Evolutionary conservation across 805 yeast species (phyloP).

Genomic region (Grigorovia yakushimaensis): DNA sequence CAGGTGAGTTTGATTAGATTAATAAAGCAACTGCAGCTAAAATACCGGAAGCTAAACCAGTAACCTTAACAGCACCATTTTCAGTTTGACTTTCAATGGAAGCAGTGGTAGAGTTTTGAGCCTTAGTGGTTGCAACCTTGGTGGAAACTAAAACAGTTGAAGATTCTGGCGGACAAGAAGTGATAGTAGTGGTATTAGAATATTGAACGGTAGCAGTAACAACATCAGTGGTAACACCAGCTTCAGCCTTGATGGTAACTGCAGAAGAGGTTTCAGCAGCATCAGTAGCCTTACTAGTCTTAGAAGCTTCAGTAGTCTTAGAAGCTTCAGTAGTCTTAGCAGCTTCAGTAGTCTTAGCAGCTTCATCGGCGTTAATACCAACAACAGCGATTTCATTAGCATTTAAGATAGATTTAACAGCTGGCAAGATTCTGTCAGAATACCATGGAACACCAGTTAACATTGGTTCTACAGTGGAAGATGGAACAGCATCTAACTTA

Average conservation of each 20-base stretch:
- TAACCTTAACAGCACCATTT: slow-evolving; percentile 12
- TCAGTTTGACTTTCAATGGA: slow-evolving; percentile 9
- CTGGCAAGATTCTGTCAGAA: slow-evolving; percentile 18
- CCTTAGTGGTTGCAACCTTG: slow-evolving; percentile 4
- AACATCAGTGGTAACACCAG: slow-evolving; percentile 2
- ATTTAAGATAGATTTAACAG: slow-evolving; percentile 5
- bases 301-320: slow-evolving; percentile 4
- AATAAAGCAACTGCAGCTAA: slow-evolving; percentile 1
- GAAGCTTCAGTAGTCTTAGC: slow-evolving; percentile 1
- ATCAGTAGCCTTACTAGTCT: slow-evolving; percentile 3
- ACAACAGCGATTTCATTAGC: not conserved
- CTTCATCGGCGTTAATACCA: slow-evolving; percentile 1
- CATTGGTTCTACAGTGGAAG: slow-evolving; percentile 19
- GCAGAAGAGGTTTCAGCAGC: slow-evolving; percentile 6
- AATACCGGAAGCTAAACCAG: not conserved
- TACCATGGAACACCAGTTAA: slow-evolving; percentile 31
- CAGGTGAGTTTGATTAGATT: not conserved
- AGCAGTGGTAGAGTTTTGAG: slow-evolving; percentile 6
- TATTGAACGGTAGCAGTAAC: not conserved
- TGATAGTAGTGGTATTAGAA: not conserved
- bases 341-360: slow-evolving; percentile 2
- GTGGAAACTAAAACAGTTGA: not conserved
- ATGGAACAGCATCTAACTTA: slow-evolving; percentile 17
- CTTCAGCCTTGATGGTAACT: slow-evolving; percentile 1
- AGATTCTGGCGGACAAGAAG: not conserved